phyloP scores from a whole-genome alignment of 176 grass and related monocot species.

The Typha latifolia region DNA sequence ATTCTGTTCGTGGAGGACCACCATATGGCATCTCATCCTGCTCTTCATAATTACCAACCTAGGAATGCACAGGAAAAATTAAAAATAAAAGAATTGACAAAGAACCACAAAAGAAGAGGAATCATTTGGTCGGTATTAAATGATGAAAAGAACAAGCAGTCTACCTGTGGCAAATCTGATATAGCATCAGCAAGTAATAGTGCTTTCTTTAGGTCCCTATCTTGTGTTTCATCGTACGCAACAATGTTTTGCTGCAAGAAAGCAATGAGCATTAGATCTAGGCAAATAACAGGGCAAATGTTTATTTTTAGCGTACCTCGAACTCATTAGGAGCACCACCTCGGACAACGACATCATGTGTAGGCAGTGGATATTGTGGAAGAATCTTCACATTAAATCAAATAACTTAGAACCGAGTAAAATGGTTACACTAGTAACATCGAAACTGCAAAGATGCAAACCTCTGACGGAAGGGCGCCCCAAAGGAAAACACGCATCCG shows the following conservation, averaged over 20 bases:
- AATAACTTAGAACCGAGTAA: neutral
- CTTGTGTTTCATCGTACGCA: conserved; percentile 64
- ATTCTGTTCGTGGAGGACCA: conserved; percentile 32
- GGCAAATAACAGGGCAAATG: neutral
- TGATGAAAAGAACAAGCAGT: conserved; percentile 4
- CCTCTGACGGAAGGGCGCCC: conserved; percentile 69
- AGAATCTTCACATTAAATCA: conserved; percentile 28
- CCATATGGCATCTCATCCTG: conserved; percentile 44
- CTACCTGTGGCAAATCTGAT: conserved; percentile 66
- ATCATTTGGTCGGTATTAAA: neutral
- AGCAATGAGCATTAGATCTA: neutral
- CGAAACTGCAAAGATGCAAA: conserved; percentile 13
- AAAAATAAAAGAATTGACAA: conserved; percentile 7
- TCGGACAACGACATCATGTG: conserved; percentile 62
- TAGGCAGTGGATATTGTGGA: conserved; percentile 72
- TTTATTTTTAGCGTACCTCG: conserved; percentile 23
- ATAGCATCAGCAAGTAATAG: conserved; percentile 63
- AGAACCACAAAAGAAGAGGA: neutral
- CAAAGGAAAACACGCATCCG: conserved; percentile 66
- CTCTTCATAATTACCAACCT: conserved; percentile 61
- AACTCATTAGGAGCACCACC: conserved; percentile 60
- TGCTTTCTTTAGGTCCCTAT: conserved; percentile 33
- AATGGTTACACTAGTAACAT: neutral
- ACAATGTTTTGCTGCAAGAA: conserved; percentile 61
- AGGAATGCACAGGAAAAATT: neutral